Evolutionary conservation across 208 protist species (phyloP).

Genomic region (Trypanosoma platydactyli): DNA sequence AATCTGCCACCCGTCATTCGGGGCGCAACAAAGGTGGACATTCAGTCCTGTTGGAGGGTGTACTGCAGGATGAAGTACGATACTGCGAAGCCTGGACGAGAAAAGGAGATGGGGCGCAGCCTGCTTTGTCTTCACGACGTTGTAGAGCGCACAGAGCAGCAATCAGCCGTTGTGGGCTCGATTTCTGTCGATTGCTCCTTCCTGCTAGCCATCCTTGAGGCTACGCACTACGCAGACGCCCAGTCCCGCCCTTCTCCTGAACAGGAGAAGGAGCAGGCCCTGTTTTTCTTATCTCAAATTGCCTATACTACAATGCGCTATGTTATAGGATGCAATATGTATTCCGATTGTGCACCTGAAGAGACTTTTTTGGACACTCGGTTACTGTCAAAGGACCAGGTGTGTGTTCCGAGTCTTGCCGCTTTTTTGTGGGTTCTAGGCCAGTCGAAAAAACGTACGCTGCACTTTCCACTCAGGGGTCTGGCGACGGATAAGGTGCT

Average conservation of each 20-base stretch:
- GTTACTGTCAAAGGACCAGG: constrained; percentile 37
- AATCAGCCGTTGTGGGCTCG: constrained; percentile 26
- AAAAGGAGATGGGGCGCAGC: constrained; percentile 36
- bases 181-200: constrained; percentile 62
- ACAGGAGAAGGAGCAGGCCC: constrained; percentile 65
- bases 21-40: constrained; percentile 86
- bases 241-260: constrained; percentile 63
- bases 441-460: constrained; percentile 35
- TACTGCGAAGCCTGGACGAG: constrained; percentile 24
- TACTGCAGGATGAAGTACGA: constrained; percentile 86
- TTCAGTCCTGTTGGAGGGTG: constrained; percentile 75
- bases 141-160: constrained; percentile 34
- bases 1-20: constrained; percentile 77
- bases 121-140: constrained; percentile 23
- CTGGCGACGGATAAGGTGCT: constrained; percentile 46
- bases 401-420: constrained; percentile 57
- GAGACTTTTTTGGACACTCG: constrained; percentile 78
- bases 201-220: constrained; percentile 58
- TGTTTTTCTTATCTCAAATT: constrained; percentile 60
- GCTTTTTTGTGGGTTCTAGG: constrained; percentile 75
- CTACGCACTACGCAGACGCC: constrained; percentile 78
- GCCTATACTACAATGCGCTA: constrained; percentile 77
- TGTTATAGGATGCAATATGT: constrained; percentile 73
- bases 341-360: constrained; percentile 27
- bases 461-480: constrained; percentile 54